phyloP scores from a whole-genome alignment of 2,329 filamentous ascomycete genomes.

The Ceratocystis cacaofunesta region DNA sequence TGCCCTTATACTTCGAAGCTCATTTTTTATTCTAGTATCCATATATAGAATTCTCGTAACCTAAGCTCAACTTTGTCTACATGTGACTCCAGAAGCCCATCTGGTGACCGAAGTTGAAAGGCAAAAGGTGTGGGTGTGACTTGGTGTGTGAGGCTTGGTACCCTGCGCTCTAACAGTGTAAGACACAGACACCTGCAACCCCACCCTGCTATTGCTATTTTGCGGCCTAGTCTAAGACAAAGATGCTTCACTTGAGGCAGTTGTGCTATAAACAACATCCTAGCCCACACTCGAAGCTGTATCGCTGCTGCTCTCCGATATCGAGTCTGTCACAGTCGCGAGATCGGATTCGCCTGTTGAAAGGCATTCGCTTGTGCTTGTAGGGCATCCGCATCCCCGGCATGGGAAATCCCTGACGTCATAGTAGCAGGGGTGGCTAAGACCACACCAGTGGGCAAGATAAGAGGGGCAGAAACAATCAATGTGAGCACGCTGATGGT shows the following conservation, averaged over 20 bases:
- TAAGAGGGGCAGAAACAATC: neutral
- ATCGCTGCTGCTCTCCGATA: neutral
- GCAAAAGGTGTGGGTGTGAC: no score
- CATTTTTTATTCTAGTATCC: no score
- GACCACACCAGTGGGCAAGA: neutral
- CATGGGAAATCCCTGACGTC: neutral
- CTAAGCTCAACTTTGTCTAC: no score
- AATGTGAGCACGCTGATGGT: neutral
- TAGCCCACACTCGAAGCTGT: neutral
- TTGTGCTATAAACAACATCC: neutral
- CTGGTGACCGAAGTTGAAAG: no score
- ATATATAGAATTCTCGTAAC: no score
- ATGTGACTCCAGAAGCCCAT: no score
- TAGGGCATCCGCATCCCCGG: no score
- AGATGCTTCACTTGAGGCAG: neutral
- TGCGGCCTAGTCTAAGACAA: neutral
- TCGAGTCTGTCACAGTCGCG: neutral
- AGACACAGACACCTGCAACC: no score
- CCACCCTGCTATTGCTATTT: no score
- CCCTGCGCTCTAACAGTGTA: no score
- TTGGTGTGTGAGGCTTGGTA: no score
- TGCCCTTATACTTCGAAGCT: no score
- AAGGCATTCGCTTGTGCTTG: neutral
- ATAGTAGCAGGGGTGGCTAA: neutral
- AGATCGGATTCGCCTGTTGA: neutral